Evolutionary conservation across 805 yeast genomes (phyloP), one percentile per base, ranked within the genome.

Genomic region (Wickerhamiella bombiphila): DNA sequence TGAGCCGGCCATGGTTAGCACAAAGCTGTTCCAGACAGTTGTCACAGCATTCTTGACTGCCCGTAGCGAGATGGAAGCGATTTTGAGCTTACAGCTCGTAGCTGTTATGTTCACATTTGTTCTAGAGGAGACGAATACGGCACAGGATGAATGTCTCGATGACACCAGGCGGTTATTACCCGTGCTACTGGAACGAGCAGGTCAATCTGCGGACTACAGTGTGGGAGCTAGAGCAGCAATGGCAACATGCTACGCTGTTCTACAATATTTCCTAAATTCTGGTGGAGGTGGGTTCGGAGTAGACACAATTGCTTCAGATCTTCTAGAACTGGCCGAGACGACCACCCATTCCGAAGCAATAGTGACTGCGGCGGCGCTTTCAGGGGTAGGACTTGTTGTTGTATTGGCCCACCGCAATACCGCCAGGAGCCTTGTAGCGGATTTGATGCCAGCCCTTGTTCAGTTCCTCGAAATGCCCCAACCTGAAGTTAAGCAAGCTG

Each of bases 401-500:
- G 56, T 58, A 3, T 42, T 57, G 35, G 38, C 51, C 14, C 22
- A 48, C 3, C 29, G 22, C 13, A 41, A 40, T 15, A 37, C 48
- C 7, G 42, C 45, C 16, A 37, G 40, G 31, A 36, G 34, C 20
- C 15, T 45, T 29, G 44, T 66, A 61, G 29, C 60, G 47, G 51
- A 57, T 61, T 35, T 70, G 19, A 42, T 45, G 29, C 37, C 28
- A 18, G 31, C 50, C 8, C 29, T 46, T 13, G 42, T 31, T 11
- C 46, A 40, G 4, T 37, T 46, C 39, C 43, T 46, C 13, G 43
- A 40, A 5, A 60, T 58, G 31, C 70, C 66, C 26, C 67, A 66
- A 38, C 56, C 60, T 16, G 72, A 66, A n/a, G 57, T 74, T 7
- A 58, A 69, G 18, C 66, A 68, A 36, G 71, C 80, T 0, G 69